Evolutionary conservation across 2,329 filamentous ascomycete genomes (phyloP).

Genomic region (Macrophomina phaseolina): DNA sequence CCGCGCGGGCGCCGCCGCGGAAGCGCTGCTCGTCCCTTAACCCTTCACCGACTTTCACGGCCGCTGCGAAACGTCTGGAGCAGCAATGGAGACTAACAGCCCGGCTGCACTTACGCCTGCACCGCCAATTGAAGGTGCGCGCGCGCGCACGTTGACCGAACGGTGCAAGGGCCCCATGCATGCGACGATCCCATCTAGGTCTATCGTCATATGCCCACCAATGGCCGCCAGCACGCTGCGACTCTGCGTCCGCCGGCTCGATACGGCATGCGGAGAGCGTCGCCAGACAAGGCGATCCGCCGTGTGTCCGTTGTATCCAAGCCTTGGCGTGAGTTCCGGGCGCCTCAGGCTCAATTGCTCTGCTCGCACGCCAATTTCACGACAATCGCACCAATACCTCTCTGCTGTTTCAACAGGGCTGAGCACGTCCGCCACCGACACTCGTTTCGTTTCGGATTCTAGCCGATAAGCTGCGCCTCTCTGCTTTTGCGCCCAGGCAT

Average conservation of each 20-base stretch:
- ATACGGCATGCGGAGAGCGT: slow-evolving; percentile 1
- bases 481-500: slow-evolving; percentile 2
- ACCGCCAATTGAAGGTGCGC: slow-evolving; percentile 6
- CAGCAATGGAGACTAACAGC: background rate
- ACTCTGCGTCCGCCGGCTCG: background rate
- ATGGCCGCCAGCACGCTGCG: background rate
- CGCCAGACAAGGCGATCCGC: background rate
- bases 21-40: slow-evolving; percentile 1
- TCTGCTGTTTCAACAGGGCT: slow-evolving; percentile 17
- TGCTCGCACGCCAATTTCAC: background rate
- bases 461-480: background rate
- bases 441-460: slow-evolving; percentile 12
- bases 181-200: slow-evolving; percentile 5
- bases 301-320: background rate
- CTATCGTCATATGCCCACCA: slow-evolving; percentile 4
- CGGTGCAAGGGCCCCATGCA: slow-evolving; percentile 12
- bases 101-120: background rate
- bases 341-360: background rate
- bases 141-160: slow-evolving; percentile 1
- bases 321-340: background rate
- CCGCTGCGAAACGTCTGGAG: slow-evolving; percentile 1
- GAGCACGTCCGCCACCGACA: background rate
- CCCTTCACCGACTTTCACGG: slow-evolving; percentile 6
- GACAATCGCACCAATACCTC: background rate
- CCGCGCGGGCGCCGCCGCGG: background rate